Base-by-base conservation (phyloP, 1,284 basidiomycete species). In the Cronartium quercuum region DNA sequence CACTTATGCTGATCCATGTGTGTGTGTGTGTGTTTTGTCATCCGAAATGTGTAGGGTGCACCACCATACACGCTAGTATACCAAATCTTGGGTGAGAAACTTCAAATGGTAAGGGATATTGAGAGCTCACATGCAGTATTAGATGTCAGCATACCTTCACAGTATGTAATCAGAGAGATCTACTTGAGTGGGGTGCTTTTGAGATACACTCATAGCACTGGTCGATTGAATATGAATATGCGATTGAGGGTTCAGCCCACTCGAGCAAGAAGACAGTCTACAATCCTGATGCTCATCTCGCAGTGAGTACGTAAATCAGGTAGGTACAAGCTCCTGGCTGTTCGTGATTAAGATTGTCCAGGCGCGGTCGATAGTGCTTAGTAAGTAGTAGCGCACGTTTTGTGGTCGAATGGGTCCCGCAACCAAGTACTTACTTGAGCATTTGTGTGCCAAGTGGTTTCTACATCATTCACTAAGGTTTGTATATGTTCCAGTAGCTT, bases 401-500 rank as follows among this genome's bases (percentile, higher is more conserved):
- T 38, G 29, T 47, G 24, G 55, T 75, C 24, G 71, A 75, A 44
- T 75, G 71, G 71, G 42, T 75, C 44, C 57, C 71, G 7, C 64
- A 61, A 47, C 71, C 71, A 21, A 75, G 65, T 47, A n/a, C n/a
- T n/a, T n/a, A 78, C 71, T 61, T 81, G 80, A 68, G 83, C 82
- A 38, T 85, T 84, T 69, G 82, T 82, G 40, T 70, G 68, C 65
- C 79, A 82, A 6, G 79, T 76, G 0, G 7, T 38, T 15, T 77
- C 58, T 35, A 91, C 82, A 70, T 91, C 88, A 12, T 82, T 81
- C 21, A 93, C 81, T 9, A 86, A 84, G 10, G 82, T 80, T 15
- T 85, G 85, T n/a, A 95, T 82, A 77, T 94, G 90, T 44, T 86
- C 84, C 80, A 91, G 91, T 66, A 96, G 82, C 78, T 90, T 90